phyloP scores from a whole-genome alignment of 164 flowering plant species.

The Pachysandra terminalis region DNA sequence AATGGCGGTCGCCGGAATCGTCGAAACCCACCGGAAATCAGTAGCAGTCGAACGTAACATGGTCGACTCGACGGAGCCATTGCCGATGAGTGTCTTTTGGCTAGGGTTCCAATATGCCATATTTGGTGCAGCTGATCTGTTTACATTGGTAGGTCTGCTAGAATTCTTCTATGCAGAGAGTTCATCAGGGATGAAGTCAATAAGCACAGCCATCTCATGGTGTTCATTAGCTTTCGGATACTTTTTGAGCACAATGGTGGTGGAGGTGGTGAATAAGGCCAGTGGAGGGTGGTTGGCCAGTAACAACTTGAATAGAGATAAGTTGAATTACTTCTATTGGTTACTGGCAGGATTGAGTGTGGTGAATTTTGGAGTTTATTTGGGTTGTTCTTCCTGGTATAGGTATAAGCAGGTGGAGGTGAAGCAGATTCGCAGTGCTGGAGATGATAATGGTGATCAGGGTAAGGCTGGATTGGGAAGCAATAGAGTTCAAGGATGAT shows the following conservation, averaged over 20 bases:
- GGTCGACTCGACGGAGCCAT: constrained; percentile 44
- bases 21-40: constrained; percentile 49
- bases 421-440: constrained; percentile 10
- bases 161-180: constrained; percentile 74
- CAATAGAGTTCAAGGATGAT: constrained; percentile 2
- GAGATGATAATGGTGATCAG: constrained; percentile 6
- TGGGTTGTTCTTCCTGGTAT: constrained; percentile 69
- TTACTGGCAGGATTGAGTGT: constrained; percentile 50
- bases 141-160: constrained; percentile 59
- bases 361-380: constrained; percentile 51
- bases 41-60: constrained; percentile 45
- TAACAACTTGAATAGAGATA: constrained; percentile 59
- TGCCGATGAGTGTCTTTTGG: constrained; percentile 69
- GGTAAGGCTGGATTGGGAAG: constrained; percentile 14
- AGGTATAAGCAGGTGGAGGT: constrained; percentile 48
- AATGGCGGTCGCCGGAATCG: constrained; percentile 53
- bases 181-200: constrained; percentile 59
- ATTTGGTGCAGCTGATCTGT: constrained; percentile 71
- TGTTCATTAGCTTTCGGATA: constrained; percentile 66
- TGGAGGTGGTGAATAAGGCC: constrained; percentile 56
- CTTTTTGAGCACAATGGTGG: constrained; percentile 55
- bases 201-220: constrained; percentile 60
- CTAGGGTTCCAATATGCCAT: constrained; percentile 54
- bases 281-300: constrained; percentile 71
- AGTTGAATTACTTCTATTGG: constrained; percentile 66